A percentile compares a stretch with the other conserved stretches of the same genome.
Conservation (phyloP, 2,329 filamentous ascomycete genomes). For the Colletotrichum godetiae region DNA sequence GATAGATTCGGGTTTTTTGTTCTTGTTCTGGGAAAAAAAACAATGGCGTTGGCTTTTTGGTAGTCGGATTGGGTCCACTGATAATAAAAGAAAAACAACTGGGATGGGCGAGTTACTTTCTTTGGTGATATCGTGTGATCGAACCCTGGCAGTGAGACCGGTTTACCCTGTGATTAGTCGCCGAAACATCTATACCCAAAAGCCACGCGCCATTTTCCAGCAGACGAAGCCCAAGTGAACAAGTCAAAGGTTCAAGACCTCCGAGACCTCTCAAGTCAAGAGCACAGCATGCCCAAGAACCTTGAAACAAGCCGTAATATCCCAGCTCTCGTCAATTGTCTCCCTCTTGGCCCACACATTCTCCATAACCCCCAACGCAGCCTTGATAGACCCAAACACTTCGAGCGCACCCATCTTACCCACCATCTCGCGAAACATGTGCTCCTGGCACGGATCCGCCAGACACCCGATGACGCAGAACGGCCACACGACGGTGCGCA, state of each 20-base stretch:
- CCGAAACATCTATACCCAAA: background rate
- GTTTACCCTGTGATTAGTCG: background rate
- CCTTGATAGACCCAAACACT: slow-evolving; percentile 57
- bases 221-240: too few relatives aligned
- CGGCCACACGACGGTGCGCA: slow-evolving; percentile 54
- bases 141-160: background rate
- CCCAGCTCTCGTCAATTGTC: slow-evolving; percentile 55
- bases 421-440: slow-evolving; percentile 54
- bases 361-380: slow-evolving; percentile 58
- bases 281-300: slow-evolving; percentile 52
- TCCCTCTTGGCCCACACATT: slow-evolving; percentile 55
- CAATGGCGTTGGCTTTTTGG: background rate
- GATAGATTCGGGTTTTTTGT: slow-evolving; percentile 16
- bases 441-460: slow-evolving; percentile 51
- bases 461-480: slow-evolving; percentile 56
- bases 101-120: background rate
- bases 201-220: background rate
- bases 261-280: slow-evolving; percentile 43
- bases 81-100: slow-evolving; percentile 4
- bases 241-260: too few relatives aligned
- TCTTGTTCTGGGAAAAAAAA: background rate
- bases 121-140: background rate
- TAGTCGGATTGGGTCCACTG: background rate
- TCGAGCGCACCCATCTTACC: slow-evolving; percentile 53
- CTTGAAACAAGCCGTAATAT: slow-evolving; percentile 55